phyloP scores from a whole-genome alignment of 805 yeast genomes.

The Hyphopichia homilentoma region DNA sequence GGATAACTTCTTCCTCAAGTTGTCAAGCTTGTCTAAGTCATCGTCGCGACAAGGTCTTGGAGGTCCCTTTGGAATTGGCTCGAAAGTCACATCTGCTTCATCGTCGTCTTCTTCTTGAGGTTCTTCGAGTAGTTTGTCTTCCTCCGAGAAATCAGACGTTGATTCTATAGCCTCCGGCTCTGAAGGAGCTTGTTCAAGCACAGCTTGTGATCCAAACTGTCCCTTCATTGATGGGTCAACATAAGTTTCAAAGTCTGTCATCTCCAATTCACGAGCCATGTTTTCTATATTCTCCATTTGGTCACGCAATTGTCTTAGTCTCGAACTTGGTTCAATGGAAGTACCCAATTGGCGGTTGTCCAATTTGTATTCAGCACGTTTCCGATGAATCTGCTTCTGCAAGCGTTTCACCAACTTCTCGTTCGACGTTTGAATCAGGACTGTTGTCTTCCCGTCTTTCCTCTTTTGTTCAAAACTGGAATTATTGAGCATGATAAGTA shows the following conservation, averaged over 20 bases:
- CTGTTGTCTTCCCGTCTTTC: conserved; percentile 30
- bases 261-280: conserved; percentile 83
- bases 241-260: conserved; percentile 66
- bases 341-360: conserved; percentile 47
- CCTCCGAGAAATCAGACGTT: neutral
- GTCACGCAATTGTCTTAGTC: conserved; percentile 70
- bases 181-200: conserved; percentile 5
- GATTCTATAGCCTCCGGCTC: conserved; percentile 1
- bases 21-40: conserved; percentile 53
- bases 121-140: conserved; percentile 6
- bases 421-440: conserved; percentile 30
- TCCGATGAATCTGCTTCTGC: conserved; percentile 43
- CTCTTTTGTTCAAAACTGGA: conserved; percentile 32
- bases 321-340: conserved; percentile 69
- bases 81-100: conserved; percentile 7
- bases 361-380: conserved; percentile 43
- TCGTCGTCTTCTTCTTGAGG: conserved; percentile 16
- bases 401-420: conserved; percentile 37
- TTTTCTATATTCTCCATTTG: conserved; percentile 82
- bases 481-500: conserved; percentile 59
- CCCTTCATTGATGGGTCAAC: conserved; percentile 12
- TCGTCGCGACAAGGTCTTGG: conserved; percentile 42
- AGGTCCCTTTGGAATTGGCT: conserved; percentile 25
- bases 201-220: too few species aligned
- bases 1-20: conserved; percentile 54